Conservation (phyloP, 495 filamentous ascomycete genomes). For the Annulohypoxylon moriforme region DNA sequence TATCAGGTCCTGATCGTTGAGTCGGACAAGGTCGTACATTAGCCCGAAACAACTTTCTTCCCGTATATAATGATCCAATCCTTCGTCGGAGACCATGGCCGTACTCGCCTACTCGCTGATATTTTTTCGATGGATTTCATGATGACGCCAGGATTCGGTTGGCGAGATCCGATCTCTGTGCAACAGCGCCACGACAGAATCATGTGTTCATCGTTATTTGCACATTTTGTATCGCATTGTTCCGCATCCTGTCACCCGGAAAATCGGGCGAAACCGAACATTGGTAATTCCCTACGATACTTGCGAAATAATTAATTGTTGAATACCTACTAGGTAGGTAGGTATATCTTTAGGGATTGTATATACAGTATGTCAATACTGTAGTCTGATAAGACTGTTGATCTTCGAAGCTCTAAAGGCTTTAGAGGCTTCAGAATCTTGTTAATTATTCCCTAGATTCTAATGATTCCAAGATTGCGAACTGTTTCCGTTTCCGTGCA, state of each 20-base stretch:
- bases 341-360: neutral
- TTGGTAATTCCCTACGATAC: neutral
- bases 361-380: neutral
- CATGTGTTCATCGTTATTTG: neutral
- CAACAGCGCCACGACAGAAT: conserved; percentile 6
- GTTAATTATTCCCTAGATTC: neutral
- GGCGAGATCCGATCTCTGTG: conserved; percentile 21
- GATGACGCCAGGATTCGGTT: conserved; percentile 3
- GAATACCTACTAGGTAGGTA: neutral
- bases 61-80: neutral
- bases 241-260: neutral
- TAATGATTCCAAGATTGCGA: neutral
- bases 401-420: neutral
- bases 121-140: neutral
- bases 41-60: neutral
- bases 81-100: neutral
- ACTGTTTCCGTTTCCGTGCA: neutral
- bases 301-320: neutral
- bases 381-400: neutral
- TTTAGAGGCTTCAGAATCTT: neutral
- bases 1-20: neutral
- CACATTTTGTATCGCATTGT: neutral
- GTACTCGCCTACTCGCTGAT: neutral
- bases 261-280: conserved; percentile 6
- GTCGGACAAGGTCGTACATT: neutral